Percentiles rank a stretch among this genome's conserved stretches.
phyloP scores from a whole-genome alignment of 1,284 basidiomycete species.

The Uromyces viciae-fabae region DNA sequence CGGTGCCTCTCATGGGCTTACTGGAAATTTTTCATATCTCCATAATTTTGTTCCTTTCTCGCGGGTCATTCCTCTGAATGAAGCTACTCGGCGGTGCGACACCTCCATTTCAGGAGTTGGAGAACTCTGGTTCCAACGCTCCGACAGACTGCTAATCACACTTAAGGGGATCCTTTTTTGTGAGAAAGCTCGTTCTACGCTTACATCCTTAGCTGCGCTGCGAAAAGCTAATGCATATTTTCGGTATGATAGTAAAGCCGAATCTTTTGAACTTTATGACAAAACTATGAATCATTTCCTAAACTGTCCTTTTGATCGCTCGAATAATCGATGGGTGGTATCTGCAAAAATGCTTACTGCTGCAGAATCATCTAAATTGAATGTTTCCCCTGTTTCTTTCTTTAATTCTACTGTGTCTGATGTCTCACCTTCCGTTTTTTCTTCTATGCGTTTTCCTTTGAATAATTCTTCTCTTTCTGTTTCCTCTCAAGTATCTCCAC shows the following conservation, averaged over 20 bases:
- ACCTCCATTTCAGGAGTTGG: not conserved
- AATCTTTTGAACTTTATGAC: too few species aligned
- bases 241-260: not conserved
- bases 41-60: not conserved
- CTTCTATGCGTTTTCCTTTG: too few species aligned
- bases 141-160: not conserved
- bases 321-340: too few species aligned
- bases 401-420: too few species aligned
- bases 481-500: too few species aligned
- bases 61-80: not conserved
- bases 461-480: too few species aligned
- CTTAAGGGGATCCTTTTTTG: not conserved
- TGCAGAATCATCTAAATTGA: too few species aligned
- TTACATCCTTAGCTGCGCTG: not conserved
- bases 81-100: not conserved
- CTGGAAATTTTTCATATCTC: not conserved
- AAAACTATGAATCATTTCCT: too few species aligned
- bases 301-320: too few species aligned
- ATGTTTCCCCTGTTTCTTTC: too few species aligned
- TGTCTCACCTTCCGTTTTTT: too few species aligned
- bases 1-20: conserved; percentile 3
- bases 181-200: not conserved
- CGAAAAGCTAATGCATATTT: not conserved
- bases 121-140: not conserved
- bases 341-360: too few species aligned